Evolutionary conservation across 1,284 basidiomycete species (phyloP), one percentile per base, ranked within the genome.

Genomic region (Trichosporon sp.): DNA sequence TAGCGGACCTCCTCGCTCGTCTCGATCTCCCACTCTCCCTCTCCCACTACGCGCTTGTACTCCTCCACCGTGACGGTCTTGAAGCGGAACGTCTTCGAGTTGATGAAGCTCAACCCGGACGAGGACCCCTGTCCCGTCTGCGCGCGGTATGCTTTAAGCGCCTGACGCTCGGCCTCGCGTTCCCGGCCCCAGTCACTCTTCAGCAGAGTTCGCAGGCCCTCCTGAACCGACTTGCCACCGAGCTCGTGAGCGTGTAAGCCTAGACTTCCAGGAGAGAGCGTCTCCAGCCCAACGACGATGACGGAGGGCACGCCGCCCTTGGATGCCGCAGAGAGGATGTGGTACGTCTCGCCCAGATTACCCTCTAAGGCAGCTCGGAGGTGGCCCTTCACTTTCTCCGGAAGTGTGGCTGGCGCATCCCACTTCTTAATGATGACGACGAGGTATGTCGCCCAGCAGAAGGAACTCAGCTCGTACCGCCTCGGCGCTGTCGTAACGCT

Each of bases 241-340:
- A 54, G 51, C 5, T 54, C 51, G 51, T 26, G 19, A 19, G n/a
- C 19, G 8, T 19, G n/a, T 10, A 54, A 11, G 3, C 51, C 51
- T 2, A 54, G 6, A 3, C 5, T 4, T 19, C 19, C 51, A 6
- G 51, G 51, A 8, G 51, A 21, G 19, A 54, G 51, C 19, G n/a
- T n/a, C 51, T 54, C 51, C 1, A 73, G 66, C 3, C 72, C 68
- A 0, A 73, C 68, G 6, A 51, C 46, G 1, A 65, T 26, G 14
- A 71, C 38, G 14, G 14, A 1, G 0, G 10, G 21, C 3, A 73
- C 14, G 37, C 19, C 31, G 6, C 6, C 16, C 6, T 31, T 16
- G 7, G 51, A 7, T 2, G 51, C n/a, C 19, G n/a, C 21, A 19
- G 10, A 21, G 2, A 54, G 51, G 8, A 54, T 8, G 51, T 54